These are phyloP conservation scores for Leucaena leucocephala DNA, from an alignment of 306 rosid species.

Conservation along the genomic window DNA sequence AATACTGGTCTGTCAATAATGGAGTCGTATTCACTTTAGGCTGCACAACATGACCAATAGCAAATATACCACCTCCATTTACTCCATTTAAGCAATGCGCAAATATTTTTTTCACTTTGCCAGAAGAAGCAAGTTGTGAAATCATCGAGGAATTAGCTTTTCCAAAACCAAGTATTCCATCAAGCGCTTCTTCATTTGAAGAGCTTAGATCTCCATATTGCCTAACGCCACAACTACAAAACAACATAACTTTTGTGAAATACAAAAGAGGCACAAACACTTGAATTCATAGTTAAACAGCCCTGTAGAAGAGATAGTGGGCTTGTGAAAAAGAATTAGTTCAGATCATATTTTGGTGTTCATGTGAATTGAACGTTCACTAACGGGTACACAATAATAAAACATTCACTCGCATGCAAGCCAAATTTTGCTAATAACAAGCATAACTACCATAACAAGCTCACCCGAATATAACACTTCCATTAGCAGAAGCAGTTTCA, in stretches of 20 bases:
- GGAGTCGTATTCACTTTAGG: slow-evolving; percentile 95
- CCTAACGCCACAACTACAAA: slow-evolving; percentile 89
- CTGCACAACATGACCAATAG: slow-evolving; percentile 93
- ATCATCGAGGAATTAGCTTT: slow-evolving; percentile 88
- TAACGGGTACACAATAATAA: slow-evolving; percentile 18
- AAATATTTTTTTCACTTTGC: slow-evolving; percentile 92
- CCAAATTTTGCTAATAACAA: slow-evolving; percentile 12
- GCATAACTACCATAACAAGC: slow-evolving; percentile 29
- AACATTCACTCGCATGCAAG: slow-evolving; percentile 23
- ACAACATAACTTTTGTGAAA: slow-evolving; percentile 32
- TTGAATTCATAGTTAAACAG: slow-evolving; percentile 16
- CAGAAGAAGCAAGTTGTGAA: slow-evolving; percentile 94
- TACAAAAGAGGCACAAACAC: slow-evolving; percentile 19
- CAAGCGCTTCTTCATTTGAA: slow-evolving; percentile 84
- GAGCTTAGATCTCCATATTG: slow-evolving; percentile 83
- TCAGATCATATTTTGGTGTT: slow-evolving; percentile 7
- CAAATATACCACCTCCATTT: slow-evolving; percentile 98
- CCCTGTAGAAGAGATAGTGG: slow-evolving; percentile 5
- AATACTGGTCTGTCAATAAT: slow-evolving; percentile 84
- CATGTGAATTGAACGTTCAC: slow-evolving; percentile 25
- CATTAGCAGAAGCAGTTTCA: slow-evolving; percentile 77
- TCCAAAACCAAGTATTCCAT: slow-evolving; percentile 99
- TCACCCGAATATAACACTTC: slow-evolving; percentile 90
- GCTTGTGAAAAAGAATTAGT: background rate
- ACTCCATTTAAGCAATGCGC: slow-evolving; percentile 97